phyloP scores from a whole-genome alignment of 768 basidiomycete genomes.

The Mycena galopus region DNA sequence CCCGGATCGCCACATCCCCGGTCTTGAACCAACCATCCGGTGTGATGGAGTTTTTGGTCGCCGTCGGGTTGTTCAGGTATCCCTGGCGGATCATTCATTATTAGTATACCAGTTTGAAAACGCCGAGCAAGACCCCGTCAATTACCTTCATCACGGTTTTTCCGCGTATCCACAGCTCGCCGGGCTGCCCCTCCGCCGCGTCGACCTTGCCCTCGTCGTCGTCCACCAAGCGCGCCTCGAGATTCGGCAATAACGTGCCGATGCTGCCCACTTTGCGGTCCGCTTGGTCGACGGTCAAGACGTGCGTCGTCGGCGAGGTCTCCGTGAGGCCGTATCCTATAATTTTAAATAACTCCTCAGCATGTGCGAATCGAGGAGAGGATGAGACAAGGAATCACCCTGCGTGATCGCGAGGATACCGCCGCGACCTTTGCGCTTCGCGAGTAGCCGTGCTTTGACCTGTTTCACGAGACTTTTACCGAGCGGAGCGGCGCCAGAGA shows the following conservation, averaged over 20 bases:
- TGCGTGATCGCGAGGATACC: constrained; percentile 61
- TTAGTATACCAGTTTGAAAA: too few species aligned
- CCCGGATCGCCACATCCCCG: constrained; percentile 81
- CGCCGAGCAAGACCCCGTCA: background rate
- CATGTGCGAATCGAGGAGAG: background rate
- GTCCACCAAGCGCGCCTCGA: constrained; percentile 81
- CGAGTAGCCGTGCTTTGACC: constrained; percentile 53
- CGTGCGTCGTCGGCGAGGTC: constrained; percentile 79
- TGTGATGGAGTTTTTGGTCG: constrained; percentile 79
- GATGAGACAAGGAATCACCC: constrained; percentile 50
- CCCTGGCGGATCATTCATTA: too few species aligned
- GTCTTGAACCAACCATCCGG: constrained; percentile 89
- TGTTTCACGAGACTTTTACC: constrained; percentile 69
- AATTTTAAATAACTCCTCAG: constrained; percentile 13
- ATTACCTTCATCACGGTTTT: constrained; percentile 85
- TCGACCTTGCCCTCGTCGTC: constrained; percentile 63
- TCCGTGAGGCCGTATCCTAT: constrained; percentile 86
- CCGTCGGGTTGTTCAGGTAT: constrained; percentile 78
- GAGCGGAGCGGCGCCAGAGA: constrained; percentile 87
- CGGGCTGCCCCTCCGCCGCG: constrained; percentile 67
- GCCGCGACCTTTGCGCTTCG: constrained; percentile 56
- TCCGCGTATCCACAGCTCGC: constrained; percentile 88
- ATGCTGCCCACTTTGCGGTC: constrained; percentile 71
- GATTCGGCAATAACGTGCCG: constrained; percentile 79
- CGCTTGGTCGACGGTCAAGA: constrained; percentile 60